These are phyloP conservation scores for Euphorbia lathyris DNA, from an alignment of 345 rosid genomes.

Conservation along the genomic window DNA sequence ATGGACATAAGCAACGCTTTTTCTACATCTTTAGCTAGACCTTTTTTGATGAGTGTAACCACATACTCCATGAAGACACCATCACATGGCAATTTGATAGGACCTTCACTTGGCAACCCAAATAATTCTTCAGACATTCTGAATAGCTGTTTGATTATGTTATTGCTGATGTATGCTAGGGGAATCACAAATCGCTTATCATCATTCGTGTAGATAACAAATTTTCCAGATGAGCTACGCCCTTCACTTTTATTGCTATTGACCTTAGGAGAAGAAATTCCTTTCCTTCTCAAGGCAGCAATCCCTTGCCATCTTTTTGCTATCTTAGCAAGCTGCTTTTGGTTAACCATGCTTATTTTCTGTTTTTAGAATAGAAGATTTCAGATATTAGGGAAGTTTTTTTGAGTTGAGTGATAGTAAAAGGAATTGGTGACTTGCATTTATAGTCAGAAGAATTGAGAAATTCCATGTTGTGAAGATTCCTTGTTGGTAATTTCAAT, in stretches of 20 bases:
- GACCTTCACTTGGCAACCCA: slow-evolving; percentile 6
- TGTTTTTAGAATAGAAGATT: neutral
- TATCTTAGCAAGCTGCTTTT: neutral
- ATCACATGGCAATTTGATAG: slow-evolving; percentile 7
- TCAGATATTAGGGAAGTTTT: neutral
- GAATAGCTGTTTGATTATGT: neutral
- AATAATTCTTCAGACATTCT: slow-evolving; percentile 5
- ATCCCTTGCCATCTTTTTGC: slow-evolving; percentile 4
- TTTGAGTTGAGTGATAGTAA: neutral
- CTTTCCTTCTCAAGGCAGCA: neutral
- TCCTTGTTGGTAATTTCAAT: neutral
- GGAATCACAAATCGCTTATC: neutral
- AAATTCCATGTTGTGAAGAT: neutral
- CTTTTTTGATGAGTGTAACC: neutral
- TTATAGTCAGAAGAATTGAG: neutral
- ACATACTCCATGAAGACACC: neutral
- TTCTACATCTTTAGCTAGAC: neutral
- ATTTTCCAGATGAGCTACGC: neutral
- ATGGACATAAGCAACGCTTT: neutral
- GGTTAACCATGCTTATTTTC: neutral
- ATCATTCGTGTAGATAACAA: neutral
- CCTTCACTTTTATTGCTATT: neutral
- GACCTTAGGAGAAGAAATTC: neutral
- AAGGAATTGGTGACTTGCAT: neutral
- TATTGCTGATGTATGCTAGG: neutral